Percentiles rank a stretch among this genome's conserved stretches.
Conservation (phyloP, 306 rosid genomes). For the Lathyrus tuberosus region DNA sequence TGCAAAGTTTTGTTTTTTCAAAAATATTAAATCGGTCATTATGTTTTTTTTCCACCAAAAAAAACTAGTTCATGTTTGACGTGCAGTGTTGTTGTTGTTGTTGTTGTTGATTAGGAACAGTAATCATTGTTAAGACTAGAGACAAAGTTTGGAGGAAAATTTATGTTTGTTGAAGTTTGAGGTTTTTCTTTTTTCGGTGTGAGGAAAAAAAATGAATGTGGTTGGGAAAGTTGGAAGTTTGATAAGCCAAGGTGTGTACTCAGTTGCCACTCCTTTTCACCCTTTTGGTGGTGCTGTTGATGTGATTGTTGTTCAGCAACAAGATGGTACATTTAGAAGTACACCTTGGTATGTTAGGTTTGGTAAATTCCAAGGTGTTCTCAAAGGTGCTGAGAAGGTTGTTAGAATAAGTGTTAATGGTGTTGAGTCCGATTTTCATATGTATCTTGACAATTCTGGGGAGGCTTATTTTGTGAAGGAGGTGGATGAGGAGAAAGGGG, state of each 20-base stretch:
- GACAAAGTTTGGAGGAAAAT: slow-evolving; percentile 39
- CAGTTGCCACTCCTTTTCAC: slow-evolving; percentile 95
- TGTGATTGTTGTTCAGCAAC: slow-evolving; percentile 94
- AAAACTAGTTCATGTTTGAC: slow-evolving; percentile 21
- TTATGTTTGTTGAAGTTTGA: slow-evolving; percentile 41
- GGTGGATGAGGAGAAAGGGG: slow-evolving; percentile 53
- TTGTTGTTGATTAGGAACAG: slow-evolving; percentile 39
- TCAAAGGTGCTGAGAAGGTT: slow-evolving; percentile 84
- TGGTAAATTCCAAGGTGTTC: slow-evolving; percentile 97
- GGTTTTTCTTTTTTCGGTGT: slow-evolving; percentile 15
- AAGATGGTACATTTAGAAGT: slow-evolving; percentile 87
- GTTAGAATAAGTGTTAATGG: slow-evolving; percentile 81
- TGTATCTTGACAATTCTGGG: slow-evolving; percentile 92
- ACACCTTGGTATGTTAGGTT: slow-evolving; percentile 96
- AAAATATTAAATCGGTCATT: slow-evolving; percentile 25
- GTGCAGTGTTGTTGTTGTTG: slow-evolving; percentile 53
- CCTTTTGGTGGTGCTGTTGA: slow-evolving; percentile 99
- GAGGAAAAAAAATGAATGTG: slow-evolving; percentile 65
- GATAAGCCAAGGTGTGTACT: slow-evolving; percentile 85
- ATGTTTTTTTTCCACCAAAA: background rate
- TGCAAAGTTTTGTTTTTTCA: background rate
- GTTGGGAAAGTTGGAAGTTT: slow-evolving; percentile 90
- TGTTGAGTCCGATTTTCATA: slow-evolving; percentile 77
- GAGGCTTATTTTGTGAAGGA: slow-evolving; percentile 91
- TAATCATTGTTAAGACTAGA: slow-evolving; percentile 29